Evolutionary conservation across 306 rosid genomes (phyloP).

Genomic region (Psophocarpus tetragonolobus): DNA sequence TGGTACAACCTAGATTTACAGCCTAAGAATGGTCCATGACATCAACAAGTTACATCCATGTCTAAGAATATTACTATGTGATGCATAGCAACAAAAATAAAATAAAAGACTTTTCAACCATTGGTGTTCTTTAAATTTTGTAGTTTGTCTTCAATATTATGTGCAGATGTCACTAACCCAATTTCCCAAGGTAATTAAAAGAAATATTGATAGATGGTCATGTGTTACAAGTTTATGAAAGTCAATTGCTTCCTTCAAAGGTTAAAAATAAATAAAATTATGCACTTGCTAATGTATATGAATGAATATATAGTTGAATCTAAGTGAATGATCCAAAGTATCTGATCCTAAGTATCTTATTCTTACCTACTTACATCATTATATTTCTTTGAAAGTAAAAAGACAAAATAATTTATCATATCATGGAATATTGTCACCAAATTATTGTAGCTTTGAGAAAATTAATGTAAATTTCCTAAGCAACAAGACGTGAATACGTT

Average conservation of each 20-base stretch:
- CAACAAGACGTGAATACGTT: background rate
- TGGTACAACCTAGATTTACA: constrained; percentile 21
- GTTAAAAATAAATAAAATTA: too few relatives aligned
- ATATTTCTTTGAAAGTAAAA: background rate
- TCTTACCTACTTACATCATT: background rate
- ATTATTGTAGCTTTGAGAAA: background rate
- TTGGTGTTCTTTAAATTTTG: background rate
- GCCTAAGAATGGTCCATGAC: constrained; percentile 6
- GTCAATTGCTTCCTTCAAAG: background rate
- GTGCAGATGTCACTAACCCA: background rate
- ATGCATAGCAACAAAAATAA: background rate
- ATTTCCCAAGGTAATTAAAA: background rate
- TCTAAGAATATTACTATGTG: background rate
- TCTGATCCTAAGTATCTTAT: too few relatives aligned
- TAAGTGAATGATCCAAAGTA: background rate
- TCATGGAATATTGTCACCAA: background rate
- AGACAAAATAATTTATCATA: background rate
- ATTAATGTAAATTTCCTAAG: background rate
- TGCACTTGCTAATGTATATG: background rate
- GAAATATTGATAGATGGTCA: background rate
- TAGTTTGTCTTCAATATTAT: too few relatives aligned
- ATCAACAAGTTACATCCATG: constrained; percentile 1
- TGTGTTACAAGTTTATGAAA: background rate
- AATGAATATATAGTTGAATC: background rate
- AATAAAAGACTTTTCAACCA: background rate